These are phyloP conservation scores for Allantophomopsis cytisporea DNA, from an alignment of 2,329 filamentous ascomycete species.

Conservation along the genomic window DNA sequence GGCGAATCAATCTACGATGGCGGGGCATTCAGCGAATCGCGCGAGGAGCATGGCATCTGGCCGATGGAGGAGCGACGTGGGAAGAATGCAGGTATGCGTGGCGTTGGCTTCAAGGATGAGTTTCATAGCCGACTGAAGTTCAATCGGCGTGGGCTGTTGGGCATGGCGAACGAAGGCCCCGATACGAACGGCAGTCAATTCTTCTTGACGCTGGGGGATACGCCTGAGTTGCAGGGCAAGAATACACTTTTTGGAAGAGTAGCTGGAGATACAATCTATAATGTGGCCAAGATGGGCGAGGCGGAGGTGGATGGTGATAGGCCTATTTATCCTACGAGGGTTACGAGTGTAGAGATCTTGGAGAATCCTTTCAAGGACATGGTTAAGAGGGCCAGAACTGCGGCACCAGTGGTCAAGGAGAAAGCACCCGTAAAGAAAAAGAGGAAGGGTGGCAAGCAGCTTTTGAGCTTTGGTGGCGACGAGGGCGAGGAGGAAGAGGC, in stretches of 20 bases:
- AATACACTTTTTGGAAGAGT: constrained; percentile 92
- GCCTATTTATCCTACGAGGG: constrained; percentile 73
- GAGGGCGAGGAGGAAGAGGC: constrained; percentile 38
- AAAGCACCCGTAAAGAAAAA: constrained; percentile 36
- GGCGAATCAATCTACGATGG: constrained; percentile 88
- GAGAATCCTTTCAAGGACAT: constrained; percentile 77
- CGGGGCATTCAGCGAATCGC: constrained; percentile 45
- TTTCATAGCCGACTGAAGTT: constrained; percentile 88
- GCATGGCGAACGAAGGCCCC: constrained; percentile 86
- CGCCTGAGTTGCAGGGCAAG: constrained; percentile 74
- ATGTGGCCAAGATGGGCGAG: constrained; percentile 86
- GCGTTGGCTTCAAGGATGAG: constrained; percentile 64
- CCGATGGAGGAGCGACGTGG: constrained; percentile 53
- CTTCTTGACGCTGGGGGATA: constrained; percentile 81
- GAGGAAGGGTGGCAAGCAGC: constrained; percentile 60
- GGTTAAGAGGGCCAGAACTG: constrained; percentile 51
- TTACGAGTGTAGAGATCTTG: constrained; percentile 61
- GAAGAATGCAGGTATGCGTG: constrained; percentile 42
- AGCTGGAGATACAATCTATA: constrained; percentile 91
- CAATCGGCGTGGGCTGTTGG: constrained; percentile 77
- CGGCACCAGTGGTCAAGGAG: constrained; percentile 31
- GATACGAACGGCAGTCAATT: constrained; percentile 92
- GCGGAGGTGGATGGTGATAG: constrained; percentile 72
- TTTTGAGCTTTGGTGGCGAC: constrained; percentile 64
- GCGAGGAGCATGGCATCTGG: constrained; percentile 19